These are phyloP conservation scores for Pezicula rhizophila DNA, from an alignment of 2,329 filamentous ascomycete genomes.

Conservation along the genomic window DNA sequence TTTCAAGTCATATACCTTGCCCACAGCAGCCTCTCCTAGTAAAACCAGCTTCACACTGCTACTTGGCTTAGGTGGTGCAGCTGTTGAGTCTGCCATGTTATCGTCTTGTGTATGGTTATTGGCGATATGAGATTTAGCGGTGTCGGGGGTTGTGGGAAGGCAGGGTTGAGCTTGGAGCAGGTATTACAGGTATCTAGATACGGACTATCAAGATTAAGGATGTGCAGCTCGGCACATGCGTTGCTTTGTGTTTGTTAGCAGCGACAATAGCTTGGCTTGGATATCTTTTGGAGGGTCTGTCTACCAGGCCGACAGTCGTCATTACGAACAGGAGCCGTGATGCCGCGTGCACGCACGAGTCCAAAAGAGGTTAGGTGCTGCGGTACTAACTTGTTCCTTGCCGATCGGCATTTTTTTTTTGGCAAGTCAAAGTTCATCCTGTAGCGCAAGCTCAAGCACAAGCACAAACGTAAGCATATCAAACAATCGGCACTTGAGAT, in stretches of 20 bases:
- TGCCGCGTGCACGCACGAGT: not conserved
- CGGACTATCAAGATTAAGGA: no score
- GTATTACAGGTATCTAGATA: not conserved
- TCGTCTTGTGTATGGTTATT: not conserved
- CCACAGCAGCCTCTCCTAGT: slow-evolving; percentile 93
- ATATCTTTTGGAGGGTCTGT: not conserved
- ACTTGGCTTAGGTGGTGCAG: slow-evolving; percentile 75
- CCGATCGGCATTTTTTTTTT: not conserved
- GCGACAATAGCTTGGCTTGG: not conserved
- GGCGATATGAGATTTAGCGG: slow-evolving; percentile 4
- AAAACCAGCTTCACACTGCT: slow-evolving; percentile 99
- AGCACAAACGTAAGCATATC: not conserved
- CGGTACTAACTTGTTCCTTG: not conserved
- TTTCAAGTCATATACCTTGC: slow-evolving; percentile 65
- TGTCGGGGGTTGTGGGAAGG: not conserved
- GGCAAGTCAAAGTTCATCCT: not conserved
- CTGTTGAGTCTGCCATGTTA: slow-evolving; percentile 64
- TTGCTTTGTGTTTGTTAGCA: not conserved
- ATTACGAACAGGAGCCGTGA: no score
- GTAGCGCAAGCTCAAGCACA: not conserved
- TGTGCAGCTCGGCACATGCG: not conserved
- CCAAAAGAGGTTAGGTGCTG: not conserved
- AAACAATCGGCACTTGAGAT: not conserved
- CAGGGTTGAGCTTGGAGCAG: not conserved
- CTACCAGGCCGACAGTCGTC: not conserved